Conservation (phyloP, 768 basidiomycete genomes). For the Boletus tylopilopsis region DNA sequence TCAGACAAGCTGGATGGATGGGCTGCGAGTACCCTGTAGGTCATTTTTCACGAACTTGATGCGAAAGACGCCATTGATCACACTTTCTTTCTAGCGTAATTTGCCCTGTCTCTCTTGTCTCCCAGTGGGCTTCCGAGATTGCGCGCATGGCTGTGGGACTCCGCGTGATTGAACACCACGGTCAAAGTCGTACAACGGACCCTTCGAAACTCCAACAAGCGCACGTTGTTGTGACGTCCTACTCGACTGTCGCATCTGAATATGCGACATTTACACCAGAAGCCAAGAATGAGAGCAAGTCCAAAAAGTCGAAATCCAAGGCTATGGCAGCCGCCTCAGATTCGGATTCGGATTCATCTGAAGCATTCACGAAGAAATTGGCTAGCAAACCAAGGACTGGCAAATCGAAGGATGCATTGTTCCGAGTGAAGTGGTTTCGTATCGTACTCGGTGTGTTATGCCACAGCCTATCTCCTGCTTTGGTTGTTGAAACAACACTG, state of each 20-base stretch:
- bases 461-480: background rate
- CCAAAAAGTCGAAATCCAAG: constrained; percentile 38
- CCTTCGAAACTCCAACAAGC: constrained; percentile 47
- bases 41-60: background rate
- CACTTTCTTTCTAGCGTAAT: constrained; percentile 55
- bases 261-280: constrained; percentile 49
- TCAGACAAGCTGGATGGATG: constrained; percentile 71
- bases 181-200: constrained; percentile 66
- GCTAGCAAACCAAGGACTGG: constrained; percentile 41
- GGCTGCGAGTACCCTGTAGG: constrained; percentile 65
- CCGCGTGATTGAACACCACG: constrained; percentile 81
- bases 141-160: constrained; percentile 64
- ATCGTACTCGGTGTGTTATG: constrained; percentile 69
- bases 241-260: constrained; percentile 80
- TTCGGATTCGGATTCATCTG: constrained; percentile 36
- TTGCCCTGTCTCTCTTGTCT: constrained; percentile 81
- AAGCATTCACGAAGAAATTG: constrained; percentile 36
- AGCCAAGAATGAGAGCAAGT: constrained; percentile 54
- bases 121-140: constrained; percentile 90
- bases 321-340: constrained; percentile 25
- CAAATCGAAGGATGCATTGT: constrained; percentile 63
- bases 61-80: background rate
- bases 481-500: background rate
- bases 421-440: constrained; percentile 77
- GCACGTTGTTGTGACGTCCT: constrained; percentile 85